These are phyloP conservation scores for Aspergillus calidoustus DNA, from an alignment of 2,329 filamentous ascomycete species.

Conservation along the genomic window DNA sequence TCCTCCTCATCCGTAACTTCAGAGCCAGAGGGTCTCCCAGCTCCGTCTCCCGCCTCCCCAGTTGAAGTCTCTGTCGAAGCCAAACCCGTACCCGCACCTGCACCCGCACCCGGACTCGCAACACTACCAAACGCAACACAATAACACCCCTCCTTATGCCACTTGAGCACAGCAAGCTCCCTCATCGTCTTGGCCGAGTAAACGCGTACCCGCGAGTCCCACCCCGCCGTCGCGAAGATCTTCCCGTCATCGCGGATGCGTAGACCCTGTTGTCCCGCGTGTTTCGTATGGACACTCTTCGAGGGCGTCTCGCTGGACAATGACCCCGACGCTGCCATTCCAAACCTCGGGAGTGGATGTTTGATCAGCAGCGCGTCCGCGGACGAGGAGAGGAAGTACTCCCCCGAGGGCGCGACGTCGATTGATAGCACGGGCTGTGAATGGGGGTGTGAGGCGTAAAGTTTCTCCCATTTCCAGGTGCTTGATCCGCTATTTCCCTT, in stretches of 20 bases:
- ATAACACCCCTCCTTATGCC: conserved; percentile 90
- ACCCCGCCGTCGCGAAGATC: conserved; percentile 88
- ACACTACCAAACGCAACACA: conserved; percentile 71
- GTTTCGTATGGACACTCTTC: conserved; percentile 75
- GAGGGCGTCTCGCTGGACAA: conserved; percentile 50
- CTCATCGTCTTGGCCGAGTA: conserved; percentile 81
- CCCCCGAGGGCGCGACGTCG: conserved; percentile 54
- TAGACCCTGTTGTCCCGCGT: conserved; percentile 86
- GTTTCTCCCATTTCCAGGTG: conserved; percentile 53
- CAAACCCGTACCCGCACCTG: background rate
- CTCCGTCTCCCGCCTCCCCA: background rate
- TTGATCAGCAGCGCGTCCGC: conserved; percentile 80
- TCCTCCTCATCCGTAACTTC: background rate
- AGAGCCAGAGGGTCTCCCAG: background rate
- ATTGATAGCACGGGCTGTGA: conserved; percentile 82
- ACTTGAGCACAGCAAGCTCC: conserved; percentile 89
- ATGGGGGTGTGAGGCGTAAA: conserved; percentile 72
- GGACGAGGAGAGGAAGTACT: conserved; percentile 76
- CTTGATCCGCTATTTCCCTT: conserved; percentile 19
- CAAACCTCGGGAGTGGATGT: conserved; percentile 64
- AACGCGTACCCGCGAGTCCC: conserved; percentile 81
- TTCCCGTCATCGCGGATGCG: conserved; percentile 76
- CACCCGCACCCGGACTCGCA: background rate
- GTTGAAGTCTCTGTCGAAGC: background rate
- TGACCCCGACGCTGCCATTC: background rate